A percentile compares a stretch with the other conserved stretches of the same genome.
These are phyloP conservation scores for Mortierella sp. DNA, from an alignment of 371 early-diverging fungal species.

Conservation along the genomic window DNA sequence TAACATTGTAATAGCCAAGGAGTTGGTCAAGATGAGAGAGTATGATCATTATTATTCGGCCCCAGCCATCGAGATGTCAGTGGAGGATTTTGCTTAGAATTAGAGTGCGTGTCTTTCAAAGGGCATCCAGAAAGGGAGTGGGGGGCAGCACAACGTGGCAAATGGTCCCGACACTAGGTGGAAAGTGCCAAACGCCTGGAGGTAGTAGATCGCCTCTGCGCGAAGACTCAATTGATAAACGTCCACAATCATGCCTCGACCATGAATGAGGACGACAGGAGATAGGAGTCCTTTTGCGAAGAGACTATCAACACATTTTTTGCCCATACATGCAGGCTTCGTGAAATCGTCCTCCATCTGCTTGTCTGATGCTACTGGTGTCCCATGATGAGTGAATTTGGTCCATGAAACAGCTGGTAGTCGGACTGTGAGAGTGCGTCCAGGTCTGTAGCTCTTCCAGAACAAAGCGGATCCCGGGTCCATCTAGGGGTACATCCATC, in stretches of 20 bases:
- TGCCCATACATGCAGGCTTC: slow-evolving; percentile 2
- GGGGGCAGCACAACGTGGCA: too few relatives aligned
- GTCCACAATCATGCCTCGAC: slow-evolving; percentile 2
- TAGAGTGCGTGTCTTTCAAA: too few relatives aligned
- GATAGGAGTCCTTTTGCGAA: not conserved
- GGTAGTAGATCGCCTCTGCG: slow-evolving; percentile 11
- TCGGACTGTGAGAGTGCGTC: not conserved
- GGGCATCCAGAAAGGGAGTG: too few relatives aligned
- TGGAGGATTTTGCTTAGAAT: too few relatives aligned
- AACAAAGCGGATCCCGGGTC: slow-evolving; percentile 3
- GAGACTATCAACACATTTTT: slow-evolving; percentile 1
- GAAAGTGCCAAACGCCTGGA: not conserved
- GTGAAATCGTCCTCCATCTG: not conserved
- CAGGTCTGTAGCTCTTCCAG: slow-evolving; percentile 1
- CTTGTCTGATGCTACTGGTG: not conserved
- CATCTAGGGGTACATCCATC: not conserved
- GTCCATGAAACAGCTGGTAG: not conserved
- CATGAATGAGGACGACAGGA: slow-evolving; percentile 6
- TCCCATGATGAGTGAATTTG: not conserved
- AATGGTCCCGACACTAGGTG: not conserved
- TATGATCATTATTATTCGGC: not conserved
- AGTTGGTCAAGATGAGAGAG: not conserved
- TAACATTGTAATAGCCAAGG: not conserved
- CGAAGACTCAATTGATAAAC: slow-evolving; percentile 4
- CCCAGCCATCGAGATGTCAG: slow-evolving; percentile 12